A percentile compares a stretch with the other conserved stretches of the same genome.
phyloP scores from a whole-genome alignment of 768 basidiomycete species.

The Lepiota venenata region DNA sequence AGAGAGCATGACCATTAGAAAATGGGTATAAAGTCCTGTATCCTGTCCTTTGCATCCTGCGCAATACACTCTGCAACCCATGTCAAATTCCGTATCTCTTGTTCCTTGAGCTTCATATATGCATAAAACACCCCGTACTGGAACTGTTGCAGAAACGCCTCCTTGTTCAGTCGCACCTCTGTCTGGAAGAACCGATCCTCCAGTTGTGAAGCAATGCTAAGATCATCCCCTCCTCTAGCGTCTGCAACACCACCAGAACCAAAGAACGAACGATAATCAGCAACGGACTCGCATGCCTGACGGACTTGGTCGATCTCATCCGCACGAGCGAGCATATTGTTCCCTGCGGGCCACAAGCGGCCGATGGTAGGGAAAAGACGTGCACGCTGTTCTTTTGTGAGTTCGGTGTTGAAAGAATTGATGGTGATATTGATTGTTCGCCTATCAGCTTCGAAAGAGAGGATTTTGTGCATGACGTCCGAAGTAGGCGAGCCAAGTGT shows the following conservation, averaged over 20 bases:
- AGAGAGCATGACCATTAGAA: conserved; percentile 46
- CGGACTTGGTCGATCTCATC: conserved; percentile 96
- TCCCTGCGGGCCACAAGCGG: conserved; percentile 91
- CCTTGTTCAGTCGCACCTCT: conserved; percentile 94
- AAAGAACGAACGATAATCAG: conserved; percentile 92
- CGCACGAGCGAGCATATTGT: conserved; percentile 88
- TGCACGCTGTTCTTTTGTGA: conserved; percentile 93
- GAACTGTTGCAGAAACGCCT: conserved; percentile 94
- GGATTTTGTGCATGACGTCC: conserved; percentile 89
- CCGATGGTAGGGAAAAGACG: conserved; percentile 94
- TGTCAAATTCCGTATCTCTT: conserved; percentile 84
- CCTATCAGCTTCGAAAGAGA: conserved; percentile 95
- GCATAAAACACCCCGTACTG: conserved; percentile 91
- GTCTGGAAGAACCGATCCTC: conserved; percentile 94
- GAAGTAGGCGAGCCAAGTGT: conserved; percentile 82
- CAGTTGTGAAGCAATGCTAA: conserved; percentile 58
- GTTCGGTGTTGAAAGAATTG: conserved; percentile 96
- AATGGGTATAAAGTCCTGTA: conserved; percentile 92
- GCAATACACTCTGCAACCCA: conserved; percentile 99
- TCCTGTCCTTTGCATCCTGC: conserved; percentile 92
- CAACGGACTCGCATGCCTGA: conserved; percentile 78
- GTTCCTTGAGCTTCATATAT: conserved; percentile 90
- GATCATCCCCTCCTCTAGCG: conserved; percentile 37
- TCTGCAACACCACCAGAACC: conserved; percentile 47
- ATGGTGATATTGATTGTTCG: conserved; percentile 98